Base-by-base conservation (phyloP, 257 asterid species). In the Thymus quinquecostatus region DNA sequence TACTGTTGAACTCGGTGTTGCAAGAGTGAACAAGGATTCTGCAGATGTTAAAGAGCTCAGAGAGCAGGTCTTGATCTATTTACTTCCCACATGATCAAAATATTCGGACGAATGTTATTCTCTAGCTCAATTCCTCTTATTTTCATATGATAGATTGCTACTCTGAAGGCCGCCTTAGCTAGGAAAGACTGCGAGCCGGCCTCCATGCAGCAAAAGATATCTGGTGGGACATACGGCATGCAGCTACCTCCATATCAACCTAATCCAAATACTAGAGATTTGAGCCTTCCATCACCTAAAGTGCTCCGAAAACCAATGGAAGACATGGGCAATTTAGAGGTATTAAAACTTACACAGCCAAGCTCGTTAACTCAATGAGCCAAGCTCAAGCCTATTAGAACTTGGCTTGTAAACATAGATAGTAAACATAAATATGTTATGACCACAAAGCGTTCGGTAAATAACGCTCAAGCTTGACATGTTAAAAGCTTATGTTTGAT, bases 1-100 rank as follows among this genome's bases (percentile, higher is more conserved):
- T 29, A 84, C 92, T 30, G 99, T 94, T 54, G 99, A 94, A 83
- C 96, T 94, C 48, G 99, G 99, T 33, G 97, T 97, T 69, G 98
- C 99, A 14, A 86, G 86, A 33, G 92, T 91, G 29, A 94, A 94
- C 72, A 94, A 84, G 82, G 97, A 91, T 70, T 68, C 93, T 60
- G 14, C 93, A 59, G 96, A 94, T 75, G 95, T 88, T 57, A 94
- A 91, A 84, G 99, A 86, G 79, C 97, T 94, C 71, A 91, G 89
- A 82, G 97, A 91, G 70, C 98, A 91, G 96, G 99, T 90, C 71
- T 33, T 49, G 27, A 21, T 62, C n/a, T 60, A 38, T 62, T 43
- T 54, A 61, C 48, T 28, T 56, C 12, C 12, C 38, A n/a, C 28
- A 10, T 8, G 36, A 54, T 69, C 65, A 21, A 34, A 38, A 34